Base-by-base conservation (phyloP, 805 yeast genomes). In the Barnettozyma sucrosica region DNA sequence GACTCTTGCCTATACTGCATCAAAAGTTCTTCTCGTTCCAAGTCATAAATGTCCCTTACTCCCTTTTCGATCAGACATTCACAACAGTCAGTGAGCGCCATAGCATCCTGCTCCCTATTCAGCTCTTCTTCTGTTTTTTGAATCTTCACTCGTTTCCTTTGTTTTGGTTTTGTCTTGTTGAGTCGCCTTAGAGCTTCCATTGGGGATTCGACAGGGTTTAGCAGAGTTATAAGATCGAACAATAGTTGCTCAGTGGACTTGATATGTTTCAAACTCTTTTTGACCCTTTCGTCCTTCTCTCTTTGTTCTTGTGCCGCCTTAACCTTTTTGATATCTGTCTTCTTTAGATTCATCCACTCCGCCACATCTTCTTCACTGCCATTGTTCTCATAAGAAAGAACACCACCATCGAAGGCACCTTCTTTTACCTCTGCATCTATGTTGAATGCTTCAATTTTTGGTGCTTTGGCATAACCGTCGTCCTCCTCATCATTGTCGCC, bases 401-500 rank as follows among this genome's bases (percentile, higher is more conserved):
- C 81, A 1, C 89, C 88, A 36, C 75, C 70, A 54, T 83, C 89
- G 57, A 81, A 80, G 3, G 62, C 61, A 2, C 89, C 92, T 41
- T 75, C 79, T 46, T 73, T 73, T 38, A 68, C 62, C 55, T 85
- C 92, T 18, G 76, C 68, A 21, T 72, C 63, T 39, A 85, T 62
- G 58, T 78, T 74, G 63, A 85, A 85, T 0, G 85, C 76, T 49
- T 85, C 90, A 3, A 85, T 50, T 50, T 75, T 74, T 1, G 81
- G 68, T 11, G 49, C 59, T 7, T 45, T 23, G 7, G 36, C 6
- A 47, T 43, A 52, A 14, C 47, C 45, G 4, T 33, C 47, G 13
- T 46, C 53, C 8, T 46, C 61, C 9, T 49, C 53, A 14, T 48
- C 58, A 3, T 55, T 58, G 6, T 49, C 53, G 13, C 48, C 58